These are phyloP conservation scores for Lichtheimia corymbifera DNA, from an alignment of 371 early-diverging fungal genomes.

Conservation along the genomic window DNA sequence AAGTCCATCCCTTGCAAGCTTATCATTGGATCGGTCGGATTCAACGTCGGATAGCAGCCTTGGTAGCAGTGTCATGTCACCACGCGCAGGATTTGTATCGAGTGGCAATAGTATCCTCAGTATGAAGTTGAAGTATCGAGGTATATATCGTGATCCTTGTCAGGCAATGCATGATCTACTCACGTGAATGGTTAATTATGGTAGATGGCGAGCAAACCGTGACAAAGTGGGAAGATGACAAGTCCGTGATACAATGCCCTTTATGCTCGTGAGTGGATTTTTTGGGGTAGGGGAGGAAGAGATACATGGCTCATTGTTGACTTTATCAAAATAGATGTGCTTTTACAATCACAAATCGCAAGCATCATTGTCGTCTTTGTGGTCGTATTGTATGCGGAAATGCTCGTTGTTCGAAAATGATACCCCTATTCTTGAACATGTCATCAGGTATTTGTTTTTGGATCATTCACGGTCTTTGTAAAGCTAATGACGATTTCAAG, in stretches of 20 bases:
- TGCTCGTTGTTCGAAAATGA: conserved; percentile 58
- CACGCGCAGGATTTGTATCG: conserved; percentile 37
- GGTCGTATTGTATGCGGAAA: conserved; percentile 75
- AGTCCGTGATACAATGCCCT: conserved; percentile 51
- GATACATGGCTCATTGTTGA: not conserved
- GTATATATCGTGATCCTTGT: conserved; percentile 16
- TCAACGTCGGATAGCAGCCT: conserved; percentile 43
- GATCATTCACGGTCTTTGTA: not conserved
- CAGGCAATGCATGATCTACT: not conserved
- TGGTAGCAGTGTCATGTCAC: conserved; percentile 35
- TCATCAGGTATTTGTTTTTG: conserved; percentile 45
- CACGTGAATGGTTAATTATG: not conserved
- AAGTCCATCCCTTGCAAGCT: conserved; percentile 21
- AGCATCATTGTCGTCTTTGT: conserved; percentile 83
- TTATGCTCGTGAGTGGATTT: conserved; percentile 53
- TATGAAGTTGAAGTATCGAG: conserved; percentile 51
- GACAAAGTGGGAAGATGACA: conserved; percentile 70
- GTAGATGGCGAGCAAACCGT: conserved; percentile 64
- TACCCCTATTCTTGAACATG: conserved; percentile 57
- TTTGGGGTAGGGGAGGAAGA: not conserved
- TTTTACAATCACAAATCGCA: conserved; percentile 59
- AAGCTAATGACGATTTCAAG: conserved; percentile 14
- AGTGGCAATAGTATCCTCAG: conserved; percentile 45
- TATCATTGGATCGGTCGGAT: conserved; percentile 29
- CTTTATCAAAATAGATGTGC: conserved; percentile 26